Percentiles rank a stretch among this genome's conserved stretches.
phyloP scores from a whole-genome alignment of 2,329 filamentous ascomycete genomes.

The Aaosphaeria pasadenensis region DNA sequence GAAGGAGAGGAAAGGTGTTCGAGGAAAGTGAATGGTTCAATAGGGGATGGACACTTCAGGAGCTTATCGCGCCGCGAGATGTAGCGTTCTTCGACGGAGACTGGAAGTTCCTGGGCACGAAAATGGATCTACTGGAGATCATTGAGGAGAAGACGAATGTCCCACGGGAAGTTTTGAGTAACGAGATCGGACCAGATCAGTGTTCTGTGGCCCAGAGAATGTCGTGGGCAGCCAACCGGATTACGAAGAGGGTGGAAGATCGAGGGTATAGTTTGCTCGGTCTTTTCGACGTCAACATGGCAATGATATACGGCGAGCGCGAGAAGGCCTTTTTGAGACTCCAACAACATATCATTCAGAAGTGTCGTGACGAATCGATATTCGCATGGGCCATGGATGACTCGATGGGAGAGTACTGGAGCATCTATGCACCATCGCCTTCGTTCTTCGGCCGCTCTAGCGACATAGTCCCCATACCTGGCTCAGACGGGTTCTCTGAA shows the following conservation, averaged over 20 bases:
- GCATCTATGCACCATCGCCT: too few species aligned
- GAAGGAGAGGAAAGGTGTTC: not conserved
- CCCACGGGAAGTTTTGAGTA: not conserved
- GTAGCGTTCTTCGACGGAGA: constrained; percentile 13
- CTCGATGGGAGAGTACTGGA: too few species aligned
- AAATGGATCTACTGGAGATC: constrained; percentile 1
- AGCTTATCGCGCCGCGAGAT: constrained; percentile 8
- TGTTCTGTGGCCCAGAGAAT: constrained; percentile 13
- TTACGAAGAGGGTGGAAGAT: constrained; percentile 16
- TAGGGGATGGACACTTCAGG: constrained; percentile 1
- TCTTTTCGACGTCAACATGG: constrained; percentile 12
- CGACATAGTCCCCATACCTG: too few species aligned
- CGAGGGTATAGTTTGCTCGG: constrained; percentile 8
- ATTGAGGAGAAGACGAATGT: constrained; percentile 11
- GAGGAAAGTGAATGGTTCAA: constrained; percentile 7
- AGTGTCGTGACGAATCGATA: too few species aligned
- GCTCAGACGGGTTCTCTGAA: too few species aligned
- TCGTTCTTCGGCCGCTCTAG: too few species aligned
- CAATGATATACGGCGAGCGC: constrained; percentile 12
- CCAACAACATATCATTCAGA: too few species aligned
- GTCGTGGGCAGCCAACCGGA: constrained; percentile 17
- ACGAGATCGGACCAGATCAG: not conserved
- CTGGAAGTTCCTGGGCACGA: constrained; percentile 6
- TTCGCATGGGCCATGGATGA: too few species aligned
- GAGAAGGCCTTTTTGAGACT: not conserved